Percentiles rank a stretch among this genome's conserved stretches.
Evolutionary conservation across 169 alveolate genomes (phyloP).

Genomic region (Eimeria falciformis): DNA sequence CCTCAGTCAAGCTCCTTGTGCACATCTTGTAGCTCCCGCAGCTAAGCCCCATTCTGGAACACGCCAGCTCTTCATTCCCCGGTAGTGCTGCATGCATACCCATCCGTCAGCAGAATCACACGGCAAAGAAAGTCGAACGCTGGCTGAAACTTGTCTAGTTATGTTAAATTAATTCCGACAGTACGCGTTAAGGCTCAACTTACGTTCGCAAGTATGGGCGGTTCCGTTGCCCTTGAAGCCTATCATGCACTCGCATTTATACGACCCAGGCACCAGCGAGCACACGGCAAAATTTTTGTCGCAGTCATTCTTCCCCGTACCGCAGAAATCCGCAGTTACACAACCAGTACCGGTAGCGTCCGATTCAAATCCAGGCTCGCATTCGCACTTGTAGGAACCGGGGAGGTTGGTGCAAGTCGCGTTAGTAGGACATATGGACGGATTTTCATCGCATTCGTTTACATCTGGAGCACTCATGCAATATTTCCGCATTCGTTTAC

Average conservation of each 20-base stretch:
- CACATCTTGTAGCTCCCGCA: slow-evolving; percentile 70
- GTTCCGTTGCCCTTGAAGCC: slow-evolving; percentile 77
- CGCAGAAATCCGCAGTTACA: slow-evolving; percentile 67
- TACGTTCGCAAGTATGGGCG: slow-evolving; percentile 67
- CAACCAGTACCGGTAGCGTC: slow-evolving; percentile 56
- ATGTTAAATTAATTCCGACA: not conserved
- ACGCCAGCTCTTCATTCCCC: slow-evolving; percentile 71
- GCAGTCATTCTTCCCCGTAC: slow-evolving; percentile 68
- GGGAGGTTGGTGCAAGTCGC: slow-evolving; percentile 74
- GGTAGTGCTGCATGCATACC: slow-evolving; percentile 25
- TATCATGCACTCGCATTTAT: slow-evolving; percentile 74
- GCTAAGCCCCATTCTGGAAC: slow-evolving; percentile 2
- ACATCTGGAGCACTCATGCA: slow-evolving; percentile 46
- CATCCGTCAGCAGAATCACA: not conserved
- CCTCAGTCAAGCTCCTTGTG: slow-evolving; percentile 26
- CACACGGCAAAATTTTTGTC: slow-evolving; percentile 69
- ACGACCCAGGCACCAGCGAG: slow-evolving; percentile 69
- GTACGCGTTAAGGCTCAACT: not conserved
- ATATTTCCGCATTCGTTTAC: slow-evolving; percentile 69
- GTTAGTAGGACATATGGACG: slow-evolving; percentile 62
- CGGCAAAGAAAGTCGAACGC: not conserved
- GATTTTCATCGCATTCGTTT: slow-evolving; percentile 74
- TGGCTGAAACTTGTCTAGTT: too few species aligned
- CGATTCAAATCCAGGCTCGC: slow-evolving; percentile 73
- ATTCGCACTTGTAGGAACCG: slow-evolving; percentile 77